These are phyloP conservation scores for Populus deltoides DNA, from an alignment of 345 rosid genomes.

Conservation along the genomic window DNA sequence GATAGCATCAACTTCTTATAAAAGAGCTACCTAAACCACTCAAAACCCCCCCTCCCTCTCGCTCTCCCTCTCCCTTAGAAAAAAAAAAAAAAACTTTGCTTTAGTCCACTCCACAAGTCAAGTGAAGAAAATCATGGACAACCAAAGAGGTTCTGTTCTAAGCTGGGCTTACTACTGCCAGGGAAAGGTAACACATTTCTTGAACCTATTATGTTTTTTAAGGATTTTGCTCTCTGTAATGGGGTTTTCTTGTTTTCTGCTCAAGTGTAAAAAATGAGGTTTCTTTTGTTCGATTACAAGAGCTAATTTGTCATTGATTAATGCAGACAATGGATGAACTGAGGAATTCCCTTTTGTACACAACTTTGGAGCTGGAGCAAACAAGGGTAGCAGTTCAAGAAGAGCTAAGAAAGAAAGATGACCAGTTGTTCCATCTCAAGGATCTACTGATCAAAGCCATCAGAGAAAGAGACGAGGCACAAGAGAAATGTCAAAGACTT, in stretches of 20 bases:
- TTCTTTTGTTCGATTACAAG: neutral
- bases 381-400: slow-evolving; percentile 65
- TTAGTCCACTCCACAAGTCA: neutral
- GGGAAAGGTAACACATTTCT: slow-evolving; percentile 44
- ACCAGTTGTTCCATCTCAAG: slow-evolving; percentile 53
- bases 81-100: neutral
- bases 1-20: slow-evolving; percentile 27
- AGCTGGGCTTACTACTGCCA: slow-evolving; percentile 59
- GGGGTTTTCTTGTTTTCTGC: slow-evolving; percentile 3
- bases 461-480: slow-evolving; percentile 71
- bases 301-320: slow-evolving; percentile 4
- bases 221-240: neutral
- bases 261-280: neutral
- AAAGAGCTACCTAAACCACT: slow-evolving; percentile 28
- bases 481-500: slow-evolving; percentile 56
- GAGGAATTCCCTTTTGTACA: slow-evolving; percentile 57
- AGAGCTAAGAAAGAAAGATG: slow-evolving; percentile 70
- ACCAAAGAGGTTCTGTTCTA: slow-evolving; percentile 49
- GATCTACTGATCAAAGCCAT: slow-evolving; percentile 49
- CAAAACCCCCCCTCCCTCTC: slow-evolving; percentile 22
- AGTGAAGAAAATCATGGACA: slow-evolving; percentile 50
- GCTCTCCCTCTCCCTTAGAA: slow-evolving; percentile 4
- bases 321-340: slow-evolving; percentile 71
- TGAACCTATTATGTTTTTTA: neutral
- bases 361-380: slow-evolving; percentile 76